Evolutionary conservation across 768 basidiomycete species (phyloP), one percentile per base, ranked within the genome.

Genomic region (Boletus sp.): DNA sequence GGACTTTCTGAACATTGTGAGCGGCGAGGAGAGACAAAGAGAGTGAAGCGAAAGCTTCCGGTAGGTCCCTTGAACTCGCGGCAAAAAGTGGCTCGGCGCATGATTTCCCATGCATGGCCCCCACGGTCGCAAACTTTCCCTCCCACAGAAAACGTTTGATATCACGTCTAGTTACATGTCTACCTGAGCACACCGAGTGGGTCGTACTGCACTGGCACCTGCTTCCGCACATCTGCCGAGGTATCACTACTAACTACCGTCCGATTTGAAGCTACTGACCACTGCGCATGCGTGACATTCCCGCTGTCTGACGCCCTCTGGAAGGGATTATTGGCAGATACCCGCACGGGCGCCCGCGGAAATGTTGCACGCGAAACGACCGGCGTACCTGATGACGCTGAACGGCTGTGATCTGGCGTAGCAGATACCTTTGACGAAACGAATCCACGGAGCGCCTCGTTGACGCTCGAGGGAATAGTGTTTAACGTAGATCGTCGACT

Each of bases 171-270:
- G 7, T 17, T 41, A 47, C 35, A 50, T 14, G 2, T 52, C 62
- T 68, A 73, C 52, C 56, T 61, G 6, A 69, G 60, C 40, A 64
- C 71, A 15, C 71, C 71, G 15, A 72, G 59, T 6, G 71, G 71
- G 62, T 72, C 71, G 4, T 66, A 65, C 52, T 65, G 63, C n/a
- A 60, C 57, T 7, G 49, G 11, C 14, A 41, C 50, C 46, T 52
- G 57, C 36, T 46, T 61, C 46, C 47, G 60, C 44, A 60, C 47
- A 7, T 60, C 61, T 49, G 55, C 18, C 49, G 37, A 50, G 29
- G 40, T 47, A 46, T 51, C 52, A 42, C 32, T 49, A 46, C 54
- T 42, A 0, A 49, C 47, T 41, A 37, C 52, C 36, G 55, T 41
- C 39, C 55, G 55, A 36, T 10, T 50, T 12, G 47, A 42, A 10